These are phyloP conservation scores for Salvia splendens DNA, from an alignment of 257 asterid genomes.

Conservation along the genomic window DNA sequence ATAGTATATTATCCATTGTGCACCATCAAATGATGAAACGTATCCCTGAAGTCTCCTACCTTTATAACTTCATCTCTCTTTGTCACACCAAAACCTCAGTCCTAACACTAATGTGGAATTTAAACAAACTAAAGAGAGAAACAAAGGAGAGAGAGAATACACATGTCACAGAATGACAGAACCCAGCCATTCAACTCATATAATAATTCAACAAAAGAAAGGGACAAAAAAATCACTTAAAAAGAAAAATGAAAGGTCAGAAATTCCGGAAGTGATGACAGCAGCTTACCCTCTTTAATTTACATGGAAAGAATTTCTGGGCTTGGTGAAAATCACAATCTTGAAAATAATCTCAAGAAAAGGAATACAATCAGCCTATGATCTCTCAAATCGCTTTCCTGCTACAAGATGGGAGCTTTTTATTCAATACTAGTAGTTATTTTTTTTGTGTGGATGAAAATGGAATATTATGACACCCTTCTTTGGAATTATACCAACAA, in stretches of 20 bases:
- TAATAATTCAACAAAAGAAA: slow-evolving; percentile 19
- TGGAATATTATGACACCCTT: slow-evolving; percentile 35
- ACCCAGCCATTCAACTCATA: slow-evolving; percentile 30
- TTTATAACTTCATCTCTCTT: slow-evolving; percentile 27
- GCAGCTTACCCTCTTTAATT: slow-evolving; percentile 32
- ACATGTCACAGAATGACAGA: slow-evolving; percentile 28
- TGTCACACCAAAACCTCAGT: slow-evolving; percentile 22
- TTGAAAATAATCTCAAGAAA: slow-evolving; percentile 19
- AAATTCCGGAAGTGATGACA: slow-evolving; percentile 8
- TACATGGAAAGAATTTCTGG: slow-evolving; percentile 16
- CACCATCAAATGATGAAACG: slow-evolving; percentile 32
- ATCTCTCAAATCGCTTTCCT: slow-evolving; percentile 45
- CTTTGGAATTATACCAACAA: slow-evolving; percentile 26
- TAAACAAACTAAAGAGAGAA: background rate
- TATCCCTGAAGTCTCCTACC: slow-evolving; percentile 21
- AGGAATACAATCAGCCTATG: slow-evolving; percentile 21
- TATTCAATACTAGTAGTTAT: no score
- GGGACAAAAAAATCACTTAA: slow-evolving; percentile 22
- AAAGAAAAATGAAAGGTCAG: background rate
- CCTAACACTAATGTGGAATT: slow-evolving; percentile 4
- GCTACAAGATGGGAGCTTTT: slow-evolving; percentile 40
- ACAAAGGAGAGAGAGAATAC: slow-evolving; percentile 10
- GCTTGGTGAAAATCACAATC: slow-evolving; percentile 22
- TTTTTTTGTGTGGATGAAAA: slow-evolving; percentile 58
- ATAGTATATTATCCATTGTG: slow-evolving; percentile 2